Evolutionary conservation across 257 asterid genomes (phyloP).

Genomic region (Solanum microdontum): DNA sequence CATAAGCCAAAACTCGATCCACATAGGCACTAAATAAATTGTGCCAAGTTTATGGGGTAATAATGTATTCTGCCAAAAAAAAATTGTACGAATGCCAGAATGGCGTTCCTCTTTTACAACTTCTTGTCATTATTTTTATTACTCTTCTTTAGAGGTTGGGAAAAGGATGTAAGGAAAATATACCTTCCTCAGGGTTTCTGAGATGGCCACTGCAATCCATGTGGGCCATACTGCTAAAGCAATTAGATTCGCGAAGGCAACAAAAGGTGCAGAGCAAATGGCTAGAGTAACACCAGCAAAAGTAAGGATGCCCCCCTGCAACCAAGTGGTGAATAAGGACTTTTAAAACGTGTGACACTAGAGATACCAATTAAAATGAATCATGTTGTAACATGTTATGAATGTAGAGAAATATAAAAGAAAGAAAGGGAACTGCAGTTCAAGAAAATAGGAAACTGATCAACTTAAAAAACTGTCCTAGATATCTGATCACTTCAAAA

Average conservation of each 20-base stretch:
- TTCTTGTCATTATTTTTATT: neutral
- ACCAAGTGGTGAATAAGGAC: neutral
- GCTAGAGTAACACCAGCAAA: slow-evolving; percentile 78
- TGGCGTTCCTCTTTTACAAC: neutral
- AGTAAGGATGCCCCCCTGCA: slow-evolving; percentile 84
- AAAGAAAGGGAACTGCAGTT: neutral
- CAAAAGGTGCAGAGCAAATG: slow-evolving; percentile 68
- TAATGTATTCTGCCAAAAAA: neutral
- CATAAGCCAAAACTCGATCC: neutral
- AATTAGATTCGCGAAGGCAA: slow-evolving; percentile 66
- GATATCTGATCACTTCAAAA: neutral
- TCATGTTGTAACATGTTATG: neutral
- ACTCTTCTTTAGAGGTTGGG: neutral
- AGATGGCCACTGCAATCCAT: slow-evolving; percentile 80
- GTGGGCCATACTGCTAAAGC: slow-evolving; percentile 91
- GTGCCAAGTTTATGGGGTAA: neutral
- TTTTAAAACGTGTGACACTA: neutral
- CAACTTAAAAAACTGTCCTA: neutral
- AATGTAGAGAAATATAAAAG: neutral
- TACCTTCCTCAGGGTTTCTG: slow-evolving; percentile 91
- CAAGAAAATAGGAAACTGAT: neutral
- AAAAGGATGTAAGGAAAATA: slow-evolving; percentile 4
- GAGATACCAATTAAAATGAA: neutral
- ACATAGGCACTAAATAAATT: neutral
- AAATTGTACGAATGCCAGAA: neutral